Base-by-base conservation (phyloP, 805 yeast species). In the Saturnispora bothae region DNA sequence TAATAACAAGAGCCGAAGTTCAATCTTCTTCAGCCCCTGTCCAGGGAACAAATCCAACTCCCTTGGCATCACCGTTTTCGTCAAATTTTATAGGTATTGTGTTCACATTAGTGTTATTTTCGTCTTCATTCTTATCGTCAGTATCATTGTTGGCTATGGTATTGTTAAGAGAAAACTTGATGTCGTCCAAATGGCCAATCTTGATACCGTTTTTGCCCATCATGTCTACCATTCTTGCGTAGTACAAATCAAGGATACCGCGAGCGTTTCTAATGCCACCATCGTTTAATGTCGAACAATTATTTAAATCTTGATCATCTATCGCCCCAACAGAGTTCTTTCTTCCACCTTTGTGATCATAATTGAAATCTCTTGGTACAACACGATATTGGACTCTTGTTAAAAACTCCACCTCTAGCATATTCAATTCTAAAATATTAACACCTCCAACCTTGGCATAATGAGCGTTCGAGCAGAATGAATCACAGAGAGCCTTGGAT, bases 401-500 rank as follows among this genome's bases (percentile, higher is more conserved):
- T 32, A 89, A 67, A 51, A 92, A 86, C 57, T 92, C 97, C 38
- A 82, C 76, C 54, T 89, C 98, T 33, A 89, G 65, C 39, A 89
- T 68, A 57, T 92, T 92, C 47, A 88, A 64, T 54, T 86, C 96
- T 42, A 76, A 69, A 34, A 80, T 63, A 31, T 84, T 84, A 4
- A 86, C 81, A 43, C 98, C 97, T 3, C 98, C 98, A 15, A 92
- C 96, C 54, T 82, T 83, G 10, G 97, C 95, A 52, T 92, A 89
- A 57, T 92, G 96, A 32, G 79, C 71, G 58, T 88, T 89, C 13
- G 96, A 85, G 60, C 92, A 88, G 59, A 92, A 89, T 19, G 88
- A 80, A 60, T 89, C 98, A 58, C 95, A 86, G 46, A 86, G 67
- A 1, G 94, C 89, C 56, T 89, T 89, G 46, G 89, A 78, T 0